Base-by-base conservation (phyloP, 176 grass and related monocot genomes). In the Carex kokanica region DNA sequence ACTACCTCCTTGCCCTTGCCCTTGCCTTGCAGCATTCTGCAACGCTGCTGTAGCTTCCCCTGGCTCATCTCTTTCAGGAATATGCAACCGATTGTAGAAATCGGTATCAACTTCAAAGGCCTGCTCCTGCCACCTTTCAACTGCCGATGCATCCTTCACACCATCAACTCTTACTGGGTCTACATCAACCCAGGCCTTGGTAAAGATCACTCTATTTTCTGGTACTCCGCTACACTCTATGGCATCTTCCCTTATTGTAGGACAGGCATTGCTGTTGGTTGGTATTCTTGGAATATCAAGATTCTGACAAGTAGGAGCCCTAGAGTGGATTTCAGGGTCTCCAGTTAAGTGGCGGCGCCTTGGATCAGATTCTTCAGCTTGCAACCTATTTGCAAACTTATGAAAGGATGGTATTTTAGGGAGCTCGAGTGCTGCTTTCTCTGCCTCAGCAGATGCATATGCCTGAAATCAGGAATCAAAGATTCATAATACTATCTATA, bases 381-480 rank as follows among this genome's bases (percentile, higher is more conserved):
- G 84, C 60, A 88, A 81, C 84, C 93, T 91, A 83, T 93, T 87
- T 52, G 89, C 93, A 89, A 99, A 99, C 85, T 88, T 86, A 32
- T 95, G 85, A 49, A 99, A 99, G 81, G 96, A 95, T 75, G 91
- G 96, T 90, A 99, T 99, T 84, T 99, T 95, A 59, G 96, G 96
- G 79, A 99, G 96, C 61, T 99, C 89, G 14, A 81, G 88, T 71
- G 81, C 87, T 80, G 85, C 86, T 84, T 85, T 89, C 89, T 88
- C 96, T 79, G 91, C 93, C 75, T 99, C 89, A 58, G 84, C 89
- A 85, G 91, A 93, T 90, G 96, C 96, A 92, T 92, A 99, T 34
- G 93, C 96, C 96, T 99, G 59, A 82, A 90, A 12, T 81, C 78
- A 79, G 84, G 43, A 74, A 52, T 17, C 20, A 74, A 74, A 25